Conservation (phyloP, 192 early-diverging fungal species). For the Coemansia sp. region DNA sequence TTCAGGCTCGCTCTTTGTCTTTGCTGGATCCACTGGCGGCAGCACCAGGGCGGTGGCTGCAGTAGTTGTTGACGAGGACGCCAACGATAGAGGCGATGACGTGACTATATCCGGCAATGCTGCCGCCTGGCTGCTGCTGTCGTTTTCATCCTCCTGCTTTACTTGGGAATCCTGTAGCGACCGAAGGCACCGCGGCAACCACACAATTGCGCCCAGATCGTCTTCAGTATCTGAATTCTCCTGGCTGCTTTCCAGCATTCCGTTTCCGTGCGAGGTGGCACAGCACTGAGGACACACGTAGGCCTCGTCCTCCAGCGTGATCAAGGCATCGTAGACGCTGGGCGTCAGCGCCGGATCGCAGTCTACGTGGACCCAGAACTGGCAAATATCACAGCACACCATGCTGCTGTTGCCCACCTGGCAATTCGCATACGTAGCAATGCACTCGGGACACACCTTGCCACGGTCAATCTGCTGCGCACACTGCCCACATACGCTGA, state of each 20-base stretch:
- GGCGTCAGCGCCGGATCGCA: slow-evolving; percentile 56
- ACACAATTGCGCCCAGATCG: neutral
- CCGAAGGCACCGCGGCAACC: slow-evolving; percentile 16
- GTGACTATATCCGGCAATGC: too few species aligned
- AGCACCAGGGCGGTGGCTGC: neutral
- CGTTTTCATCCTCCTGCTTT: neutral
- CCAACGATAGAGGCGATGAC: neutral
- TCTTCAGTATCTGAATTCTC: slow-evolving; percentile 10
- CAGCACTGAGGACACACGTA: slow-evolving; percentile 61
- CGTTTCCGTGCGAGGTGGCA: neutral
- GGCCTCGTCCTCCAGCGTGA: slow-evolving; percentile 54
- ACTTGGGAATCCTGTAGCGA: neutral
- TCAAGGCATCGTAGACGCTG: slow-evolving; percentile 57
- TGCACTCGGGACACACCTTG: slow-evolving; percentile 58
- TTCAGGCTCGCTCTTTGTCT: neutral
- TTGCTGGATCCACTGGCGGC: neutral
- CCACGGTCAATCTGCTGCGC: slow-evolving; percentile 53
- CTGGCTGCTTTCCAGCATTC: slow-evolving; percentile 4
- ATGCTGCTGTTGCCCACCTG: slow-evolving; percentile 56
- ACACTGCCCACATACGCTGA: slow-evolving; percentile 54
- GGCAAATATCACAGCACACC: slow-evolving; percentile 64
- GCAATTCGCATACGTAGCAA: slow-evolving; percentile 52
- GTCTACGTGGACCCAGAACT: slow-evolving; percentile 58
- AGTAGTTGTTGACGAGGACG: neutral
- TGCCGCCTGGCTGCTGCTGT: neutral